Evolutionary conservation across 2,329 filamentous ascomycete species (phyloP), one percentile per base, ranked within the genome.

Genomic region (Waltergamsia citrina): DNA sequence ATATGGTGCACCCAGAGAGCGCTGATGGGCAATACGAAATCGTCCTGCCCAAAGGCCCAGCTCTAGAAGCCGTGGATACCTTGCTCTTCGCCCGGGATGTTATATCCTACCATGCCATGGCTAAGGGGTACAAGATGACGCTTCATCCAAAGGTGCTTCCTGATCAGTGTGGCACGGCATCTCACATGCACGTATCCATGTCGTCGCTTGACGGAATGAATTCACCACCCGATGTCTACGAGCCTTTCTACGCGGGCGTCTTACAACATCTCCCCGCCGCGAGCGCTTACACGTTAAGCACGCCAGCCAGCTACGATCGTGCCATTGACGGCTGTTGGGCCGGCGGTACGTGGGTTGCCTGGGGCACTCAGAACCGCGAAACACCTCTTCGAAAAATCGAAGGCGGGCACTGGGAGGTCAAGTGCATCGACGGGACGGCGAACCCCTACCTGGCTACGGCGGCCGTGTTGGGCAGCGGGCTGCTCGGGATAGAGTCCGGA

Each of bases 361-460:
- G 84, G 85, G 85, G 85, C 10, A 82, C 76, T 5, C 78, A 92
- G 56, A 92, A 92, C 53, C 75, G 82, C 14, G 83, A 90, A 59
- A 67, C 75, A 5, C 80, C 85, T 1, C 62, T 93, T 8, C 71
- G 85, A 10, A 78, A 81, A 50, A 70, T 86, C 31, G 60, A 62
- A 4, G 60, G 54, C 3, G 76, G 74, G 15, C 79, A 85, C 48
- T 93, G 84, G 81, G 85, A 93, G 56, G 45, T 93, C 16, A 81
- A 85, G 48, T 75, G 71, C 35, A 49, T 90, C n/a, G 85, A 93
- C 47, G 85, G 85, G 0, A 57, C 86, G 14, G 81, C 84, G 4
- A 93, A 93, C 49, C 73, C 78, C 35, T 93, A 92, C 49, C 55
- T 93, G 2, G 80, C 53, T 14, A 34, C 58, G 32, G 43, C 54